Conservation (phyloP, 805 yeast species). For the Candida gorgasii region DNA sequence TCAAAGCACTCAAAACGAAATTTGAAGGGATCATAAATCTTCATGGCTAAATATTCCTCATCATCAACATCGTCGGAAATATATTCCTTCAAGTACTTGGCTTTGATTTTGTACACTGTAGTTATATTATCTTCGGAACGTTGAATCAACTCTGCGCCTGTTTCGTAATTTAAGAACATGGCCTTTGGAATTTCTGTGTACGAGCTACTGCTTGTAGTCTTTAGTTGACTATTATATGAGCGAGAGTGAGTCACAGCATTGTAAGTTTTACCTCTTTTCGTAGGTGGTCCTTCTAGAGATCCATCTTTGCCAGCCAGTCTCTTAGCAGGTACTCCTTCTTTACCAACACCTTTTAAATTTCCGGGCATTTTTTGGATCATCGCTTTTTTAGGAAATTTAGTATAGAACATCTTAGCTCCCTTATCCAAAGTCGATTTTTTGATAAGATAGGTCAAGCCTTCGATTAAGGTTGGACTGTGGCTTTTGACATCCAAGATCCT, state of each 20-base stretch:
- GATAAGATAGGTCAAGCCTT: neutral
- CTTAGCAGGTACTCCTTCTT: neutral
- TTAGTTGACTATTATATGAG: neutral
- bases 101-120: slow-evolving; percentile 6
- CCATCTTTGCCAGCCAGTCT: too few species aligned
- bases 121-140: neutral
- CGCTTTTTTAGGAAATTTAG: neutral
- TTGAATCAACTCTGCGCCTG: slow-evolving; percentile 3
- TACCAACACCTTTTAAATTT: neutral
- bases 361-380: neutral
- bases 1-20: neutral
- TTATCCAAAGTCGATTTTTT: neutral
- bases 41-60: neutral
- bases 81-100: neutral
- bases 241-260: neutral
- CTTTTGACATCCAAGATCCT: neutral
- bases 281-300: neutral
- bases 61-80: slow-evolving; percentile 3
- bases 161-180: neutral
- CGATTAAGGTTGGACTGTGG: neutral
- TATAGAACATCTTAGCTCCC: neutral
- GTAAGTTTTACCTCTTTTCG: neutral
- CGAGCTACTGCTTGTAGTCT: neutral
- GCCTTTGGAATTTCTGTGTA: neutral
- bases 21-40: slow-evolving; percentile 3